Evolutionary conservation across 1,139 yeast genomes (phyloP).

Genomic region (Zygosaccharomyces pseudobailii): DNA sequence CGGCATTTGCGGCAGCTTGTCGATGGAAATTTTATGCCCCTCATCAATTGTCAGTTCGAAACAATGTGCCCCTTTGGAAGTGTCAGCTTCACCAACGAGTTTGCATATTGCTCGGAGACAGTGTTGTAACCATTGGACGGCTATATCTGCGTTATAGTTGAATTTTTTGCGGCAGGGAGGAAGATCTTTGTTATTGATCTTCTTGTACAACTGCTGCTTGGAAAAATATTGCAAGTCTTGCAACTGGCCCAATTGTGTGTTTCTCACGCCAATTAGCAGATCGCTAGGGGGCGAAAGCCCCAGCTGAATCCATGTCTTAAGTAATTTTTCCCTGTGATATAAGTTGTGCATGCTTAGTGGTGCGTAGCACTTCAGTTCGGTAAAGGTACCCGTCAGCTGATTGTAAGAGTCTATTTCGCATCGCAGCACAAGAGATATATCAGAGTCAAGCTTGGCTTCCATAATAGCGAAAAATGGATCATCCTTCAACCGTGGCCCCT

Average conservation of each 20-base stretch:
- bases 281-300: conserved; percentile 27
- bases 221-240: conserved; percentile 23
- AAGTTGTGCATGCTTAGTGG: conserved; percentile 20
- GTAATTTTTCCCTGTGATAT: conserved; percentile 28
- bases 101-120: conserved; percentile 19
- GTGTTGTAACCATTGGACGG: conserved; percentile 28
- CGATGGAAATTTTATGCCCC: conserved; percentile 7
- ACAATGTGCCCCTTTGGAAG: conserved; percentile 11
- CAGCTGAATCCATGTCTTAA: conserved; percentile 34
- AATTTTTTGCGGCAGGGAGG: conserved; percentile 14
- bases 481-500: background rate
- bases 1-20: conserved; percentile 8
- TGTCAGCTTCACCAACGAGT: conserved; percentile 12
- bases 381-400: conserved; percentile 15
- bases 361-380: conserved; percentile 31
- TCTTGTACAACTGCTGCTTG: conserved; percentile 16
- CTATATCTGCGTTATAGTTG: conserved; percentile 26
- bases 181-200: conserved; percentile 18
- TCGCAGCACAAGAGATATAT: conserved; percentile 24
- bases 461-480: conserved; percentile 24
- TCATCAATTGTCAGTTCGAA: conserved; percentile 18
- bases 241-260: conserved; percentile 23
- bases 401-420: conserved; percentile 34
- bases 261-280: conserved; percentile 28
- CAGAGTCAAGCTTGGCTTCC: conserved; percentile 20